These are phyloP conservation scores for Cucurbita maxima DNA, from an alignment of 306 rosid genomes.

Conservation along the genomic window DNA sequence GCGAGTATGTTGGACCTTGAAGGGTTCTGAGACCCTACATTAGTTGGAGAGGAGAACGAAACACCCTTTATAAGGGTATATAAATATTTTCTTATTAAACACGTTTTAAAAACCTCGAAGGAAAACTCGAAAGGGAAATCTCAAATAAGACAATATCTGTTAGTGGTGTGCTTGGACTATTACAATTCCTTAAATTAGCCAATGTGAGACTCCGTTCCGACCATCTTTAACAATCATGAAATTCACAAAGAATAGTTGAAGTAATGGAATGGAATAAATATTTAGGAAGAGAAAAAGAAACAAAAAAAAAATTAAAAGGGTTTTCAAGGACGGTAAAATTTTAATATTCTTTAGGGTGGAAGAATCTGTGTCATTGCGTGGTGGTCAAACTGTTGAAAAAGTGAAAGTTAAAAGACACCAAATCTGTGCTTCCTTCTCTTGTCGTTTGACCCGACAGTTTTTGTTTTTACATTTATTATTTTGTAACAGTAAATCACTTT, in stretches of 20 bases:
- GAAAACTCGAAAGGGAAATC: too few relatives aligned
- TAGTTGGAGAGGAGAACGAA: too few relatives aligned
- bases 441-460: not conserved
- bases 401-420: not conserved
- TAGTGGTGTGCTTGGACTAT: too few relatives aligned
- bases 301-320: not conserved
- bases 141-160: too few relatives aligned
- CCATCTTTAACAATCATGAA: too few relatives aligned
- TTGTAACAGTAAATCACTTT: not conserved
- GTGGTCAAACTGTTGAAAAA: conserved; percentile 6
- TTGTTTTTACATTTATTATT: not conserved
- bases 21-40: too few relatives aligned
- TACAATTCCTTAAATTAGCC: too few relatives aligned
- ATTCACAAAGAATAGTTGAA: not conserved
- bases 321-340: not conserved
- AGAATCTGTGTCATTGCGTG: not conserved
- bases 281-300: not conserved
- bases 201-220: too few relatives aligned
- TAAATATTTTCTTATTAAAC: too few relatives aligned
- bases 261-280: not conserved
- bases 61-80: too few relatives aligned
- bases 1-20: rapidly evolving
- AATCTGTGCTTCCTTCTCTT: not conserved
- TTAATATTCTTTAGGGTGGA: not conserved
- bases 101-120: too few relatives aligned